These are phyloP conservation scores for Mycena vulgaris DNA, from an alignment of 768 basidiomycete genomes.

Conservation along the genomic window DNA sequence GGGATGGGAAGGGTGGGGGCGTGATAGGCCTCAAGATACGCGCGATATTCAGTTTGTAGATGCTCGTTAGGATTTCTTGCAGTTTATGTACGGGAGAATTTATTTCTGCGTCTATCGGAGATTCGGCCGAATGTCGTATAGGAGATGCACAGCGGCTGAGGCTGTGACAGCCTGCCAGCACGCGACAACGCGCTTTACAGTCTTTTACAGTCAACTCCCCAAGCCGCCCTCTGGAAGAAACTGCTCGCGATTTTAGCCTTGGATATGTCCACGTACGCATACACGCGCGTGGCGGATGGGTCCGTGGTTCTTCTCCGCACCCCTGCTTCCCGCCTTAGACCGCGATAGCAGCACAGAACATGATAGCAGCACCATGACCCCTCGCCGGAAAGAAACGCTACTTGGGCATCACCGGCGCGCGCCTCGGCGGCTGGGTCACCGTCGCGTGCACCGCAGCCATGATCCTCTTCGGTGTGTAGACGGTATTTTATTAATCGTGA, in stretches of 20 bases:
- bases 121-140: neutral
- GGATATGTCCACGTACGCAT: constrained; percentile 35
- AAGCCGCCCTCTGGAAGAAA: too few relatives aligned
- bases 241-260: neutral
- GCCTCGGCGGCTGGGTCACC: constrained; percentile 63
- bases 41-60: constrained; percentile 57
- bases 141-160: neutral
- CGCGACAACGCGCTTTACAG: neutral
- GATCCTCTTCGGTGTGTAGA: constrained; percentile 63
- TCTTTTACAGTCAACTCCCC: too few relatives aligned
- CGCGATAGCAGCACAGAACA: too few relatives aligned
- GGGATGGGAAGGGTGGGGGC: constrained; percentile 81
- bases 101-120: neutral
- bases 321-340: neutral
- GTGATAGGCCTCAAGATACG: constrained; percentile 73
- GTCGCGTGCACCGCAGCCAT: constrained; percentile 68
- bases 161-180: too few relatives aligned
- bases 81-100: too few relatives aligned
- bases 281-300: constrained; percentile 35
- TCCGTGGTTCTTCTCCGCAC: neutral
- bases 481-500: neutral
- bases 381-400: constrained; percentile 50
- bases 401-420: constrained; percentile 60
- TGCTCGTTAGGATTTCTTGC: too few relatives aligned
- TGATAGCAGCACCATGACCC: constrained; percentile 26